These are phyloP conservation scores for Boletellus deceptivus DNA, from an alignment of 1,284 basidiomycete species.

Conservation along the genomic window DNA sequence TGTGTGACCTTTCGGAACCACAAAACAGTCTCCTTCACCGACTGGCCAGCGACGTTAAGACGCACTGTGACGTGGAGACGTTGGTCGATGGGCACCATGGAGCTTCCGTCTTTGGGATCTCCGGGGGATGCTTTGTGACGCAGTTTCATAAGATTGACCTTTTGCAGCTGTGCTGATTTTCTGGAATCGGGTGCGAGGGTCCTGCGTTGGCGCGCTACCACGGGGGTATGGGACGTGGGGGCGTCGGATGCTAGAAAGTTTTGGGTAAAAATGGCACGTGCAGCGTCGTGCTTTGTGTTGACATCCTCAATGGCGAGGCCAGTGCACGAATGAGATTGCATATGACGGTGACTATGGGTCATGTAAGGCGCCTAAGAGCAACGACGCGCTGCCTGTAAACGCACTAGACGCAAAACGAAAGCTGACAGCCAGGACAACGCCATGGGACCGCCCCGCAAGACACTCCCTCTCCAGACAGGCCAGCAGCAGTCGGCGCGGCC, in stretches of 20 bases:
- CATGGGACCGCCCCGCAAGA: constrained; percentile 16
- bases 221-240: constrained; percentile 18
- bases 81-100: constrained; percentile 47
- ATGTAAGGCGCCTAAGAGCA: constrained; percentile 11
- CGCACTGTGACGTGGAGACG: constrained; percentile 55
- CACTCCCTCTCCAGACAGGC: constrained; percentile 29
- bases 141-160: constrained; percentile 69
- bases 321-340: constrained; percentile 53
- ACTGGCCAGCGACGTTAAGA: constrained; percentile 17
- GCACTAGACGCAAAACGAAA: constrained; percentile 64
- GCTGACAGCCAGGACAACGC: constrained; percentile 51
- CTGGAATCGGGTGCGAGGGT: constrained; percentile 48
- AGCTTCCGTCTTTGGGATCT: constrained; percentile 52
- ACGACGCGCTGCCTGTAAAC: constrained; percentile 12
- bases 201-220: constrained; percentile 23
- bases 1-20: constrained; percentile 64
- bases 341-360: constrained; percentile 55
- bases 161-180: constrained; percentile 53
- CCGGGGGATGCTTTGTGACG: constrained; percentile 63
- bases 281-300: constrained; percentile 45
- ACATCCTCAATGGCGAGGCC: constrained; percentile 13
- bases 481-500: constrained; percentile 31
- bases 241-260: constrained; percentile 43
- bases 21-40: constrained; percentile 41
- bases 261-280: constrained; percentile 53